These are phyloP conservation scores for Rossbeevera mucosa DNA, from an alignment of 768 basidiomycete genomes.

Conservation along the genomic window DNA sequence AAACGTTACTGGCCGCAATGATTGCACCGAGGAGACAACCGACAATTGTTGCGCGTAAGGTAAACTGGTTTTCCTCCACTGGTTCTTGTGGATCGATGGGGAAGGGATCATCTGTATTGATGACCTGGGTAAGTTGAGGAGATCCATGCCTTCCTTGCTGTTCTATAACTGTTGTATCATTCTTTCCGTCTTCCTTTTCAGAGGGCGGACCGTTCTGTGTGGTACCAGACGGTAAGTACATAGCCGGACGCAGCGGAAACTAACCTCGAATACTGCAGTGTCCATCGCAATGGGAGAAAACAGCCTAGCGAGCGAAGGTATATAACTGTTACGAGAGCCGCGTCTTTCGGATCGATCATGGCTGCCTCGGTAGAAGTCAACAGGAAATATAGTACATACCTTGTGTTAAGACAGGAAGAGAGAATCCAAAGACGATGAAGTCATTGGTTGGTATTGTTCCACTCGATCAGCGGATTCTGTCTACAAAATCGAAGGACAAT, in stretches of 20 bases:
- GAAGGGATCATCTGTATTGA: conserved; percentile 2
- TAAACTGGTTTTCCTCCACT: conserved; percentile 2
- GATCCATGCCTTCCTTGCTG: conserved; percentile 4
- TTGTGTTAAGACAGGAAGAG: no score
- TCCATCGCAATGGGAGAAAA: conserved; percentile 1
- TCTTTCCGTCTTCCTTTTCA: conserved; percentile 6
- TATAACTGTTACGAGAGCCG: background rate
- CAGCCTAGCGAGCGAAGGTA: background rate
- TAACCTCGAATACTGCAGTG: conserved; percentile 1
- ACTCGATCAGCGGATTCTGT: no score
- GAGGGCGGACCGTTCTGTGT: background rate
- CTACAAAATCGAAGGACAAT: no score
- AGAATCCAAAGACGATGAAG: no score
- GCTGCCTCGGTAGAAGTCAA: background rate
- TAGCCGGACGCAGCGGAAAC: background rate
- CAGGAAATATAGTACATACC: no score
- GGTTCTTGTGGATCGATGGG: background rate
- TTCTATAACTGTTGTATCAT: background rate
- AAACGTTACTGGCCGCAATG: background rate
- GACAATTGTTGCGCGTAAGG: background rate
- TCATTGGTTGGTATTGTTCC: no score
- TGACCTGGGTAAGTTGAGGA: background rate
- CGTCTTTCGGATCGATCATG: background rate
- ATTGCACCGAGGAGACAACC: background rate
- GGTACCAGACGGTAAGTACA: background rate